phyloP scores from a whole-genome alignment of 768 basidiomycete genomes.

The Trametes sanguinea region DNA sequence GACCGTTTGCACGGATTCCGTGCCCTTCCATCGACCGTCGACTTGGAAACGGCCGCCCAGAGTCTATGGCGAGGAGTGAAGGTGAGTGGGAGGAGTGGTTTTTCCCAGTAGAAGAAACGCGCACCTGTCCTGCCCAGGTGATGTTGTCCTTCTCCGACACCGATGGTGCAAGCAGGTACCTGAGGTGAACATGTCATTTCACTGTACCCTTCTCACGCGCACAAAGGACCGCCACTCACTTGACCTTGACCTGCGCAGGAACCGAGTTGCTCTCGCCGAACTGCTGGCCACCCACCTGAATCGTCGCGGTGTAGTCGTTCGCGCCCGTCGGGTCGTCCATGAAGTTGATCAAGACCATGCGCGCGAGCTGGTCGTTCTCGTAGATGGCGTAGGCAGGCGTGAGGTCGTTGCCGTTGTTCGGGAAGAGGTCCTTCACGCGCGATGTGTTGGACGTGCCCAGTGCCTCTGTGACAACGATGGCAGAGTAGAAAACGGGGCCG shows the following conservation, averaged over 20 bases:
- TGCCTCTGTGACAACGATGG: constrained; percentile 47
- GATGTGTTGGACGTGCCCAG: constrained; percentile 45
- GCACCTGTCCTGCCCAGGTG: constrained; percentile 53
- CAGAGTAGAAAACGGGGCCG: constrained; percentile 51
- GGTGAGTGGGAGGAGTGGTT: neutral
- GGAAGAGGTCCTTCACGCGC: constrained; percentile 45
- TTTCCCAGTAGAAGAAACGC: no score
- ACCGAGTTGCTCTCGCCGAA: constrained; percentile 25
- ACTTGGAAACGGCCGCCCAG: constrained; percentile 38
- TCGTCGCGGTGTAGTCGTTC: constrained; percentile 38
- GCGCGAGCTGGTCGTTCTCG: constrained; percentile 44
- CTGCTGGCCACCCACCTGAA: constrained; percentile 35
- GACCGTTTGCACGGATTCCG: constrained; percentile 37
- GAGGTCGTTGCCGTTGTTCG: constrained; percentile 35
- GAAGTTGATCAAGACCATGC: constrained; percentile 53
- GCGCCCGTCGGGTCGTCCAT: constrained; percentile 44
- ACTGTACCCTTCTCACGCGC: neutral
- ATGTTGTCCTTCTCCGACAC: constrained; percentile 48
- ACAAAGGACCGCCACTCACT: constrained; percentile 33
- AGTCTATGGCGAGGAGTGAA: constrained; percentile 22
- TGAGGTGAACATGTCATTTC: neutral
- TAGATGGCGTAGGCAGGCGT: constrained; percentile 53
- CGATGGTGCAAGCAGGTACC: constrained; percentile 39
- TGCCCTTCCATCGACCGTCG: constrained; percentile 43
- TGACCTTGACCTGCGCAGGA: constrained; percentile 36